Conservation (phyloP, 2,329 filamentous ascomycete genomes). For the Pleomassaria siparia region DNA sequence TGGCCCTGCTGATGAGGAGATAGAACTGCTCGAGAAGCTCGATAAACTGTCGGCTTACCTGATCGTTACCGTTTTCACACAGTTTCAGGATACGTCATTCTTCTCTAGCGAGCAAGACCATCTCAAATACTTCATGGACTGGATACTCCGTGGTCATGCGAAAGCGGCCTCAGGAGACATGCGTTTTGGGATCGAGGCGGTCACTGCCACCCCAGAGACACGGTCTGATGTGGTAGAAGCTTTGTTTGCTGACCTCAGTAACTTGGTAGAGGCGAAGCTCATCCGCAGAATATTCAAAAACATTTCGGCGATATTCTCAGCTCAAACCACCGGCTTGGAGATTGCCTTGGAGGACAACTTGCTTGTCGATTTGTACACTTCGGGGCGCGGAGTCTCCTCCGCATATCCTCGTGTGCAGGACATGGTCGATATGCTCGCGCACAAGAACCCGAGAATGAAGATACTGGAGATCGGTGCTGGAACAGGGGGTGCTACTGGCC, state of each 20-base stretch:
- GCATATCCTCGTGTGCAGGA: neutral
- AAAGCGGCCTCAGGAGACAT: too few species aligned
- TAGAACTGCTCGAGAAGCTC: too few species aligned
- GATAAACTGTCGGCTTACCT: too few species aligned
- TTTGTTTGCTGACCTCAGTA: too few species aligned
- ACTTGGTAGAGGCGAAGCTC: neutral
- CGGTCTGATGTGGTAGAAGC: too few species aligned
- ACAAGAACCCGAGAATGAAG: slow-evolving; percentile 1
- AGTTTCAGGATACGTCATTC: neutral
- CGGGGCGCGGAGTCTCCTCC: neutral
- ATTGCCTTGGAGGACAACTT: neutral
- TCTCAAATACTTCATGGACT: too few species aligned
- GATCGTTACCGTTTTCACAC: too few species aligned
- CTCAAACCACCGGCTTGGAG: neutral
- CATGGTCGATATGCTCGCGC: neutral
- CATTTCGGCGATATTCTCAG: neutral
- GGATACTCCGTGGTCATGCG: too few species aligned
- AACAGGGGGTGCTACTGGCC: neutral
- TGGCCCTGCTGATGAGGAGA: neutral
- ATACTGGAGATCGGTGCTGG: neutral
- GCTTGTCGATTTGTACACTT: neutral
- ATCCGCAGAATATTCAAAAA: neutral
- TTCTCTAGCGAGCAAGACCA: neutral
- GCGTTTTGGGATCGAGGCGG: too few species aligned
- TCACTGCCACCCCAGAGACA: too few species aligned